Conservation (phyloP, 2,329 filamentous ascomycete species). For the Cercospora citrullina region DNA sequence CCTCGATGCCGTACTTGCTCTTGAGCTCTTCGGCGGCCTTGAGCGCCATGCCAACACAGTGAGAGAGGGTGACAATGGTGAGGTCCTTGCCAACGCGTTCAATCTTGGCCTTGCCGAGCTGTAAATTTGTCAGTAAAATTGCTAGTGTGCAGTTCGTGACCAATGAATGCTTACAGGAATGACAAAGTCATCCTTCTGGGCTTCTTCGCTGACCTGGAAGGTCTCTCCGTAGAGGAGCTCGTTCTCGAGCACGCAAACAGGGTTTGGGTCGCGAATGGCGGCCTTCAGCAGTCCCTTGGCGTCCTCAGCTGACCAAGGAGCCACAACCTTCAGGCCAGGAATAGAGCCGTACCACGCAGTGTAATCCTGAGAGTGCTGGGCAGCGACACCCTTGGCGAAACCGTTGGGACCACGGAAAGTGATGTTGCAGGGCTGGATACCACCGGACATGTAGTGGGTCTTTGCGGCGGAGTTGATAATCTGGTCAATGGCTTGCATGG, state of each 20-base stretch:
- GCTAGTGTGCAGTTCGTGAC: no score
- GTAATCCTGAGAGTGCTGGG: slow-evolving; percentile 99
- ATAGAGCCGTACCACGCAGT: slow-evolving; percentile 98
- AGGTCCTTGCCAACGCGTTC: slow-evolving; percentile 94
- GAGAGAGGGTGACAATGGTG: slow-evolving; percentile 91
- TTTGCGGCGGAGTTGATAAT: slow-evolving; percentile 99
- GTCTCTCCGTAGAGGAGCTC: slow-evolving; percentile 81
- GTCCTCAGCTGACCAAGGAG: slow-evolving; percentile 95
- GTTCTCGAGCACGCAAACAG: slow-evolving; percentile 69
- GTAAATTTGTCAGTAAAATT: slow-evolving; percentile 25
- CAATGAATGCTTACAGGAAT: slow-evolving; percentile 59
- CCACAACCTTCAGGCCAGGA: slow-evolving; percentile 93
- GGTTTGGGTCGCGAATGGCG: slow-evolving; percentile 96
- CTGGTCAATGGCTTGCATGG: slow-evolving; percentile 99
- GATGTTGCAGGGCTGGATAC: slow-evolving; percentile 99
- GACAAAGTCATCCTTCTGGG: slow-evolving; percentile 95
- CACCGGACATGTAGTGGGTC: slow-evolving; percentile 99
- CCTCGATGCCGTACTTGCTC: slow-evolving; percentile 93
- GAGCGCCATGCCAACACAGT: slow-evolving; percentile 90
- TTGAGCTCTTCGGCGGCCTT: slow-evolving; percentile 87
- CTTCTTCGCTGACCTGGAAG: slow-evolving; percentile 97
- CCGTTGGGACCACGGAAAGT: slow-evolving; percentile 99
- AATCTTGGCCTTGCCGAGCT: slow-evolving; percentile 97
- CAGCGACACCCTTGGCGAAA: slow-evolving; percentile 91
- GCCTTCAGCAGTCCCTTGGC: slow-evolving; percentile 98